Conservation (phyloP, 1,284 basidiomycete genomes). For the Blastosporella zonata region DNA sequence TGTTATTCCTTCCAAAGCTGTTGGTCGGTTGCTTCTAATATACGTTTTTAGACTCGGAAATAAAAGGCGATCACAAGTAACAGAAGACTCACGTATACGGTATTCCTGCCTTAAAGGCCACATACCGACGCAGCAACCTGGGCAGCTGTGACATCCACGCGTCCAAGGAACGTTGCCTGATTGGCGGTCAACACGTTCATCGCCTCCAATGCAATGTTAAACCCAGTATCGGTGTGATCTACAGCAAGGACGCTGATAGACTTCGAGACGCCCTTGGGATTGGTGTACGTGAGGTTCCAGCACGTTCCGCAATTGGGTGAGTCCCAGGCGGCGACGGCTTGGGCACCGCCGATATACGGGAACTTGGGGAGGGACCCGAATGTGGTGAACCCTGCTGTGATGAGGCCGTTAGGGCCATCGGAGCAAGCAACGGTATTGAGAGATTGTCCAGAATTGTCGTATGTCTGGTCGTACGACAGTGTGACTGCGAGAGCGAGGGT, state of each 20-base stretch:
- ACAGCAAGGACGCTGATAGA: constrained; percentile 33
- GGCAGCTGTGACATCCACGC: constrained; percentile 28
- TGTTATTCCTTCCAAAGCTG: no score
- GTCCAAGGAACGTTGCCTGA: constrained; percentile 31
- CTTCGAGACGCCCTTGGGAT: constrained; percentile 20
- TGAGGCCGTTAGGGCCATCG: constrained; percentile 41
- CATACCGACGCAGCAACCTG: constrained; percentile 31
- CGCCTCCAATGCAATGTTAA: constrained; percentile 33
- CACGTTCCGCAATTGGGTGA: constrained; percentile 35
- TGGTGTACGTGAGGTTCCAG: constrained; percentile 28
- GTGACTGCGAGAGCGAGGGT: constrained; percentile 20
- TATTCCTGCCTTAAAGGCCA: constrained; percentile 9
- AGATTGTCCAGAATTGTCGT: constrained; percentile 36
- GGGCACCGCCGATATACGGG: constrained; percentile 47
- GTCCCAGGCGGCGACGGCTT: constrained; percentile 39
- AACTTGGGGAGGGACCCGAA: constrained; percentile 47
- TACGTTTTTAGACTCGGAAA: no score
- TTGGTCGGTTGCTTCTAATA: no score
- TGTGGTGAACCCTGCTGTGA: constrained; percentile 41
- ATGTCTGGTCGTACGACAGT: constrained; percentile 37
- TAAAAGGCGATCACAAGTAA: not conserved
- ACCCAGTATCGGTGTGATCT: constrained; percentile 32
- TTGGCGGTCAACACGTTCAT: constrained; percentile 37
- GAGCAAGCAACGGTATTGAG: constrained; percentile 47
- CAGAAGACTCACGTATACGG: not conserved